Percentiles rank a stretch among this genome's conserved stretches.
phyloP scores from a whole-genome alignment of 1,139 yeast species.

The Debaryomycetaceae sp. region DNA sequence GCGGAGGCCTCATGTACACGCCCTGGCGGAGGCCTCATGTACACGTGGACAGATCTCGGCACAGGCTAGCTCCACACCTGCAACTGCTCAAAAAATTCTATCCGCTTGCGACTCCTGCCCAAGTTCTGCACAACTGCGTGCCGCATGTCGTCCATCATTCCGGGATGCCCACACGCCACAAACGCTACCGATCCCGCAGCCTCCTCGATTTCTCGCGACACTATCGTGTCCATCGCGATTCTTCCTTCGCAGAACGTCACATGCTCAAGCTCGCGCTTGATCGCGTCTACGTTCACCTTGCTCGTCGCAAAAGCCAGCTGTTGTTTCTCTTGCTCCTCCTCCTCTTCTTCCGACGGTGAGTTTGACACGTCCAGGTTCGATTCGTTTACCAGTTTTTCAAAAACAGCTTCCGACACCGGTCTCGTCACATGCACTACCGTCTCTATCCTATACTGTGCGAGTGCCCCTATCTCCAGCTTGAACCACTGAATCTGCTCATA shows the following conservation, averaged over 20 bases:
- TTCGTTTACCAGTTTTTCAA: neutral
- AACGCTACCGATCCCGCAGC: constrained; percentile 20
- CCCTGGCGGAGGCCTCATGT: too few relatives aligned
- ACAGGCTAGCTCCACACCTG: constrained; percentile 3
- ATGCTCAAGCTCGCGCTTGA: constrained; percentile 3
- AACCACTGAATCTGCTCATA: constrained; percentile 41
- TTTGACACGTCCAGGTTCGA: neutral
- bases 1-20: too few relatives aligned
- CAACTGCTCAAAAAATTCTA: constrained; percentile 4
- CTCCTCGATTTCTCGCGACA: constrained; percentile 21
- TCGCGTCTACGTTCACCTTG: neutral
- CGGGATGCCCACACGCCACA: constrained; percentile 39
- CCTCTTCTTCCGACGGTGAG: neutral
- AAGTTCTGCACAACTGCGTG: constrained; percentile 2
- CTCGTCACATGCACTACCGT: constrained; percentile 29
- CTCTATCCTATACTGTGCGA: constrained; percentile 14
- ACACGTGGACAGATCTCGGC: too few relatives aligned
- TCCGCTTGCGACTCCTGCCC: constrained; percentile 2
- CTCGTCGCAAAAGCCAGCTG: neutral
- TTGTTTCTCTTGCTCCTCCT: neutral
- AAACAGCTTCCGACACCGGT: neutral
- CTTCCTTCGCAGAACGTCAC: constrained; percentile 26
- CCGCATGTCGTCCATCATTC: constrained; percentile 33
- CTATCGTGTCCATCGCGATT: constrained; percentile 28
- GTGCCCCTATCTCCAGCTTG: constrained; percentile 26